Base-by-base conservation (phyloP, 2,329 filamentous ascomycete genomes). In the Alternaria gansuensis region DNA sequence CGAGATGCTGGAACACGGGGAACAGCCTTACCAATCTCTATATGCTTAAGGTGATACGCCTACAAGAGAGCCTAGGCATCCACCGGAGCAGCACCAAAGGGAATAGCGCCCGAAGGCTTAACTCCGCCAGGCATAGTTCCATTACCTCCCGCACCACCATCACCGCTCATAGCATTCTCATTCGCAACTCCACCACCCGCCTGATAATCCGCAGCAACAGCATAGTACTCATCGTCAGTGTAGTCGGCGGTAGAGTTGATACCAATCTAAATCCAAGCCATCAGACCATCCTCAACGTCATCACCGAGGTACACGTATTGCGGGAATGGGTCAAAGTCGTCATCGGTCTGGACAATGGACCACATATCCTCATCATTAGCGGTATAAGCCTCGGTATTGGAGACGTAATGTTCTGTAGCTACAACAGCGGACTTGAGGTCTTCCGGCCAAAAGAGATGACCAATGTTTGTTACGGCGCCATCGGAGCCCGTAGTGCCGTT, bases 361-460 rank as follows among this genome's bases (percentile, higher is more conserved):
- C 41, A 55, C 57, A 66, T 63, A 52, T 75, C 72, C 13, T 73
- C 65, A 23, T 63, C 64, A 51, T 72, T 71, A 14, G 58, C 53
- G 7, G 63, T 65, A 13, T 62, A 45, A 3, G 57, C 46, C 28
- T 65, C 58, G 0, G 56, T 67, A 59, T 81, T 82, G 28, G 71
- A 70, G 59, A 67, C 78, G 57, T 82, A 81, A 0, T 78, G 79
- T 3, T 68, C 65, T 3, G 69, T 72, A 6, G 66, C 65, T 57
- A 81, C 78, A 54, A 82, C 70, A 5, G 71, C 69, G 41, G 75
- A 61, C 26, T 77, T 68, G 33, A 80, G 71, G 3, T 69, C 54
- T 60, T 81, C 72, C 58, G 76, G 75, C 59, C 77, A 81, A 70
- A 79, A 82, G 1, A 82, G 65, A 64, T 81, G 79, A 24, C 73